Evolutionary conservation across 305 asterid species (phyloP), one percentile per base, ranked within the genome.

Genomic region (Ajuga reptans): DNA sequence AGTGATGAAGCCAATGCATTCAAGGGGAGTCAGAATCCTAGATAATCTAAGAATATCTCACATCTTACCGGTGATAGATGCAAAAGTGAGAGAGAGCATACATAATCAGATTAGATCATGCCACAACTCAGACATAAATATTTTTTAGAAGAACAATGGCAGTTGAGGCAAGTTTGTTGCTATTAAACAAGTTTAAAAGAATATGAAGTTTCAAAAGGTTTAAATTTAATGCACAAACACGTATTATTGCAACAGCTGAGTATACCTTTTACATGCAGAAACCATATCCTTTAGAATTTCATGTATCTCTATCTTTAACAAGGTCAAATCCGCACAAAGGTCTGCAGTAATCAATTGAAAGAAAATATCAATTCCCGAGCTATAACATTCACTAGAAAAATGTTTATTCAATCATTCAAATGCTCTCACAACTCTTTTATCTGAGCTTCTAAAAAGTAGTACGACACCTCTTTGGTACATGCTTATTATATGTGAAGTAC

Each of bases 201-300:
- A 45, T 60, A 43, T 3, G 9, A 45, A 21, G 7, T 21, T 70
- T 46, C 27, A 29, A 51, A 39, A 65, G 47, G 53, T 45, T 36
- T 63, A 68, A 54, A 47, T 45, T 36, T 63, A 68, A 54, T 31
- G 12, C 67, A 49, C 41, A 42, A 46, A 55, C 62, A 57, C 16
- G 42, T 56, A 37, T 43, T 59, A 66, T 41, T 55, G 70, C 60
- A 57, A 49, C 56, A 68, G 72, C 17, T 46, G 39, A 42, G 62
- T 42, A 66, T 67, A 83, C 97, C 82, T 84, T 78, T 63, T 89
- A 91, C 60, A 91, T 87, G 83, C 98, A 91, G 64, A 91, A 91
- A 7, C 95, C 98, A 84, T 91, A 89, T 77, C 98, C 98, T 86
- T 91, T 91, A 11, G 96, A 89, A 74, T 89, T 91, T 75, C 98